Base-by-base conservation (phyloP, 2,329 filamentous ascomycete genomes). In the Diaporthe longicolla region DNA sequence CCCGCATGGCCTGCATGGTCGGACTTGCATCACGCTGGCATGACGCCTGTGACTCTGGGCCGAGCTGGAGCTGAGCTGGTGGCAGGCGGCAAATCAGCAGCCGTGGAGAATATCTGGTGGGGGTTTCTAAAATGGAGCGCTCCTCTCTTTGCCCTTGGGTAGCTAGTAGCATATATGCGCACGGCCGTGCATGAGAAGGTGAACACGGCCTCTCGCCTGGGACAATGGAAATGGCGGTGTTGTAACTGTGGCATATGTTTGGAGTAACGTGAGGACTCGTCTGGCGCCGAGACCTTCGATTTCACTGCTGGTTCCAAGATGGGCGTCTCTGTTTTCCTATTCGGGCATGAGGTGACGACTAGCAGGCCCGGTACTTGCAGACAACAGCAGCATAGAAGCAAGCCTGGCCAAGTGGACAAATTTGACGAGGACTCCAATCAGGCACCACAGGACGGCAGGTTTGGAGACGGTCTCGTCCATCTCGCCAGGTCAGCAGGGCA, bases 11-110 rank as follows among this genome's bases (percentile, higher is more conserved):
- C 29, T 21, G 55, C 54, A 52, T 50, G 40, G 55, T 71, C 55
- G 32, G 69, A 71, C 43, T 48, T 48, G 63, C 63, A 68, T 54
- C 63, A 68, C 63, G 48, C 63, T 52, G 48, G 63, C 63, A 68
- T 68, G 63, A 68, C 48, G 63, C 32, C 48, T 68, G 63, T 48
- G 32, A 68, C 63, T 37, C 45, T 68, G 63, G 11, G 63, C 37
- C 63, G 48, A 54, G 63, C 48, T 68, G 48, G 32, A 40, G 48
- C 32, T 68, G 63, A 52, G 35, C 6, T 48, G 17, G 7, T 21
- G 48, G 45, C n/a, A 68, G 63, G 63, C 63, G 63, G 32, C 63
- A 54, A 68, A 68, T 68, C 63, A 68, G 29, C 63, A 19, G 48
- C 48, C 32, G n/a, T 19, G 1, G 13, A 40, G 26, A 29, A 68